Conservation (phyloP, 768 basidiomycete species). For the Boletales sp. region DNA sequence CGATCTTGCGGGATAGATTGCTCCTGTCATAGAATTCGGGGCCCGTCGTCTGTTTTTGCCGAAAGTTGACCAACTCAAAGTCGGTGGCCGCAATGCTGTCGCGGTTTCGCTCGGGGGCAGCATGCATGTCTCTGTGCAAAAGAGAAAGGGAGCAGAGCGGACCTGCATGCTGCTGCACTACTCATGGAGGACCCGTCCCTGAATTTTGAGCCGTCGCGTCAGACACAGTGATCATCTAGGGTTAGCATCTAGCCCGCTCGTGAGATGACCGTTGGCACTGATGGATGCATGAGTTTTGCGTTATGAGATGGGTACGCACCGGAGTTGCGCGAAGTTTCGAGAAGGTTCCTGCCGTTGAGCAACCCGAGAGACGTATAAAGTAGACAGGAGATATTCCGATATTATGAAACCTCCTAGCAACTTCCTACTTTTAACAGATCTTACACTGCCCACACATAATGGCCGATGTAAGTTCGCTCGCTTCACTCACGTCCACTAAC, state of each 20-base stretch:
- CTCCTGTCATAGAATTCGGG: conserved; percentile 29
- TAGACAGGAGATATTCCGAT: not conserved
- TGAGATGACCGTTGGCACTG: too few relatives aligned
- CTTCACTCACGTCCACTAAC: not conserved
- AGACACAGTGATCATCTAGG: not conserved
- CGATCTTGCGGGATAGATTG: conserved; percentile 18
- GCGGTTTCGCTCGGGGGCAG: too few relatives aligned
- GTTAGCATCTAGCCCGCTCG: too few relatives aligned
- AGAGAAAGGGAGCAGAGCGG: not conserved
- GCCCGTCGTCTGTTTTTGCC: conserved; percentile 18
- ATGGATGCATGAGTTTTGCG: too few relatives aligned
- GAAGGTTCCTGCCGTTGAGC: conserved; percentile 22
- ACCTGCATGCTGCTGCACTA: not conserved
- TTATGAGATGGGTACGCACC: not conserved
- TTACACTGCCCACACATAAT: conserved; percentile 13
- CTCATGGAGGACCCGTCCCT: too few relatives aligned
- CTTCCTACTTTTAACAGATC: not conserved
- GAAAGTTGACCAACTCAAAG: conserved; percentile 22
- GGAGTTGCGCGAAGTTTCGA: conserved; percentile 27
- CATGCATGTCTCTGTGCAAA: conserved; percentile 8
- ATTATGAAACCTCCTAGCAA: not conserved
- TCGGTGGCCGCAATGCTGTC: conserved; percentile 9
- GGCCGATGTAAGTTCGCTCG: conserved; percentile 32
- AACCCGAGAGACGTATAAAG: conserved; percentile 15
- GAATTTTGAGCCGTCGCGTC: too few relatives aligned